phyloP scores from a whole-genome alignment of 345 rosid genomes.

The Brassica rapa region DNA sequence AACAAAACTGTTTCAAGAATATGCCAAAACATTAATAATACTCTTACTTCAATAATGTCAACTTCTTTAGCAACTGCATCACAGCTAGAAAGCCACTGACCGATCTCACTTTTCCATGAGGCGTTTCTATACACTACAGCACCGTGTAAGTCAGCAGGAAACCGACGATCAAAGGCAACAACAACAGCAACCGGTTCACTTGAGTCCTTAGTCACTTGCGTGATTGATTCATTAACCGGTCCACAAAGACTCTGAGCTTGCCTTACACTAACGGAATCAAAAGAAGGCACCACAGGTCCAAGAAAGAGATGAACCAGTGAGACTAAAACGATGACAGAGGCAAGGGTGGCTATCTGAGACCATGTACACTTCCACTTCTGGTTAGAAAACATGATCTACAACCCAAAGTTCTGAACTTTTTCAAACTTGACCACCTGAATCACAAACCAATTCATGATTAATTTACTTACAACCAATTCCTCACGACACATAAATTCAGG shows the following conservation, averaged over 20 bases:
- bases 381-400: constrained; percentile 49
- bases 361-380: constrained; percentile 75
- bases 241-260: constrained; percentile 53
- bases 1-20: constrained; percentile 7
- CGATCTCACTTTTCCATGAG: constrained; percentile 85
- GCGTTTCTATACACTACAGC: constrained; percentile 77
- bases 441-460: not conserved
- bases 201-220: constrained; percentile 31
- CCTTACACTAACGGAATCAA: constrained; percentile 52
- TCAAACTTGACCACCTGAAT: constrained; percentile 33
- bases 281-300: constrained; percentile 70
- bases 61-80: constrained; percentile 59
- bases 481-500: constrained; percentile 13
- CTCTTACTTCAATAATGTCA: constrained; percentile 62
- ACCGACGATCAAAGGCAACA: constrained; percentile 50
- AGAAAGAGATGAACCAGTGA: constrained; percentile 75
- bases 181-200: constrained; percentile 34
- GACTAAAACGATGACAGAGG: constrained; percentile 58
- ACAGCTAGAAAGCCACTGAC: constrained; percentile 91
- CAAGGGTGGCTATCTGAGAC: constrained; percentile 62
- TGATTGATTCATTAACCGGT: constrained; percentile 49
- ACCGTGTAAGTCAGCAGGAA: constrained; percentile 74
- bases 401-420: constrained; percentile 4
- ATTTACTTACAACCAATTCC: not conserved
- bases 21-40: not conserved